Conservation (phyloP, 2,329 filamentous ascomycete genomes). For the Lecanicillium sp. region DNA sequence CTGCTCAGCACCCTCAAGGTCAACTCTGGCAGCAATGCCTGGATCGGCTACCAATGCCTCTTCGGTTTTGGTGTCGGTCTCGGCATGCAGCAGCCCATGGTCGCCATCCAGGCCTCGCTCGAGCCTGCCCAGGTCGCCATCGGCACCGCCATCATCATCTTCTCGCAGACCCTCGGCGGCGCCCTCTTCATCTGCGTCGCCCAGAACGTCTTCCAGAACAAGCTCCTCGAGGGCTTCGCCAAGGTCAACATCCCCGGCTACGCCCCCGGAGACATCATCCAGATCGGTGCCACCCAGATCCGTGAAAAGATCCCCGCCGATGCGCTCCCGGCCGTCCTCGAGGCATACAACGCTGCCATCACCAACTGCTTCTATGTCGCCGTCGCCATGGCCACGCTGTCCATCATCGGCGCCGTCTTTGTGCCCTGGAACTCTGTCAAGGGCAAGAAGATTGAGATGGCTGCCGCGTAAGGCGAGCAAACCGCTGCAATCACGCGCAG, state of each 20-base stretch:
- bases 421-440: slow-evolving; percentile 53
- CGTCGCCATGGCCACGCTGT: slow-evolving; percentile 38
- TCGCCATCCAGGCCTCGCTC: slow-evolving; percentile 41
- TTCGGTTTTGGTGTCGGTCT: slow-evolving; percentile 37
- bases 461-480: slow-evolving; percentile 22
- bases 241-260: slow-evolving; percentile 29
- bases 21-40: slow-evolving; percentile 15
- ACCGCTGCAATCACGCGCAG: no score
- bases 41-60: slow-evolving; percentile 32
- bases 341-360: slow-evolving; percentile 40
- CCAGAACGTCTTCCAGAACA: slow-evolving; percentile 45
- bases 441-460: slow-evolving; percentile 40
- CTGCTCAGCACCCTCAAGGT: slow-evolving; percentile 34
- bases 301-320: slow-evolving; percentile 23
- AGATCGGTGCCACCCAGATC: slow-evolving; percentile 33
- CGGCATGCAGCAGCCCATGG: slow-evolving; percentile 38
- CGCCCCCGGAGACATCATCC: slow-evolving; percentile 27
- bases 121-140: slow-evolving; percentile 37
- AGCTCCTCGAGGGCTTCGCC: slow-evolving; percentile 35
- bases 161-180: slow-evolving; percentile 37
- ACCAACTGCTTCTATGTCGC: slow-evolving; percentile 37
- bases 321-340: slow-evolving; percentile 28
- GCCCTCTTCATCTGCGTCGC: slow-evolving; percentile 46
- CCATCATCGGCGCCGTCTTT: slow-evolving; percentile 35
- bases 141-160: slow-evolving; percentile 41